These are phyloP conservation scores for Kwoniella dejecticola DNA, from an alignment of 768 basidiomycete genomes.

Conservation along the genomic window DNA sequence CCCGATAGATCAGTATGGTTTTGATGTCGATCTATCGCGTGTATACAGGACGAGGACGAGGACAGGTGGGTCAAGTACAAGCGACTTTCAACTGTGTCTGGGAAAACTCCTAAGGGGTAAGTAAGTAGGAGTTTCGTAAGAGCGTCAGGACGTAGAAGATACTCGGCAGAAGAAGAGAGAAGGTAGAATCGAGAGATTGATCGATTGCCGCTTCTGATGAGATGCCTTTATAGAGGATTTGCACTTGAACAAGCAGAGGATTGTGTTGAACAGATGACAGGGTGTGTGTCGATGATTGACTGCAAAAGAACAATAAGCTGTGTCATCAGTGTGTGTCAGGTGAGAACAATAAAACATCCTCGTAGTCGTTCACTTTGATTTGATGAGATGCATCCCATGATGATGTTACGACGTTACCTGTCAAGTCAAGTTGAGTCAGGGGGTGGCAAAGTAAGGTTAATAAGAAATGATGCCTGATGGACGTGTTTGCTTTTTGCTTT, in stretches of 20 bases:
- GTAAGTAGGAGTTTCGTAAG: background rate
- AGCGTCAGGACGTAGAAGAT: background rate
- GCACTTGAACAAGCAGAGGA: background rate
- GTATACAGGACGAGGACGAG: too few relatives aligned
- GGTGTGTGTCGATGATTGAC: background rate
- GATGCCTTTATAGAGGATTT: background rate
- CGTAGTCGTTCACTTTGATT: too few relatives aligned
- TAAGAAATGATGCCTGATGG: too few relatives aligned
- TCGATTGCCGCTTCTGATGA: constrained; percentile 14
- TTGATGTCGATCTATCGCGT: too few relatives aligned
- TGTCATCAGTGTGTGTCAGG: background rate
- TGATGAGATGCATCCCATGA: too few relatives aligned
- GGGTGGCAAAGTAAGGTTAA: background rate
- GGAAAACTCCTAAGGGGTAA: background rate
- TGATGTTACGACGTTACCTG: background rate
- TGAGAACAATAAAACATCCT: background rate
- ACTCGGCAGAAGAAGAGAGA: background rate
- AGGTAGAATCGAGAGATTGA: background rate
- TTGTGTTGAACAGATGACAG: background rate
- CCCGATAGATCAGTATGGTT: background rate
- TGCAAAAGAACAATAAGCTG: background rate
- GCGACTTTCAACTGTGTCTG: too few relatives aligned
- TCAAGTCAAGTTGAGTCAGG: background rate
- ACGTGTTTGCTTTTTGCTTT: too few relatives aligned
- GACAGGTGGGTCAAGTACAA: too few relatives aligned